Conservation (phyloP, 495 filamentous ascomycete genomes). For the Tuber aestivum region DNA sequence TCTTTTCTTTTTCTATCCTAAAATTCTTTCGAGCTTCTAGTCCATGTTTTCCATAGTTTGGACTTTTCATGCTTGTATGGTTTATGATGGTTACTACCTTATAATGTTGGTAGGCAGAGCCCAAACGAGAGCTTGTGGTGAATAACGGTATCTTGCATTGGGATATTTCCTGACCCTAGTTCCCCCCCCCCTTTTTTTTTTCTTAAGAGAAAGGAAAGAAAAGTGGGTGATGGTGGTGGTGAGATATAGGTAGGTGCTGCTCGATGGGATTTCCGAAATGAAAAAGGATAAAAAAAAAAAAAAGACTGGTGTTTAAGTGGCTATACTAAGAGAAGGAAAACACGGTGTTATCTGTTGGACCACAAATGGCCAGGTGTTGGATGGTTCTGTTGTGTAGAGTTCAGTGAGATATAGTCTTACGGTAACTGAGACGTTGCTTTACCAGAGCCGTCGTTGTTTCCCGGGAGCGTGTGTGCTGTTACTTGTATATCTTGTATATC, state of each 20-base stretch:
- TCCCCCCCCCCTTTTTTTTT: background rate
- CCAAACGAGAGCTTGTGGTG: conserved; percentile 9
- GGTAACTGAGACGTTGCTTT: background rate
- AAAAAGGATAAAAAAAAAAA: background rate
- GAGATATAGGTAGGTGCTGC: background rate
- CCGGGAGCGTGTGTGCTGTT: background rate
- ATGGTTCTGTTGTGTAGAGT: background rate
- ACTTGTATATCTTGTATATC: background rate
- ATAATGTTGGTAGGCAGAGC: conserved; percentile 1
- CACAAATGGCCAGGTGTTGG: background rate
- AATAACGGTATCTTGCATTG: conserved; percentile 2
- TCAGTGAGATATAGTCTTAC: background rate
- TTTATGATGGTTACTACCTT: conserved; percentile 12
- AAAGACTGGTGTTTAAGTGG: background rate
- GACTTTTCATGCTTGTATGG: conserved; percentile 8
- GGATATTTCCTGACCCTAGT: background rate
- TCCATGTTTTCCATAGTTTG: conserved; percentile 1
- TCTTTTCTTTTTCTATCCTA: background rate
- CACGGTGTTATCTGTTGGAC: background rate
- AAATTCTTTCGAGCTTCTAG: background rate
- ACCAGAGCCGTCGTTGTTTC: background rate
- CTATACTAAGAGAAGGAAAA: background rate
- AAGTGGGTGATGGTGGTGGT: background rate
- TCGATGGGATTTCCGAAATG: background rate
- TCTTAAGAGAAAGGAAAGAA: background rate